A percentile compares a stretch with the other conserved stretches of the same genome.
These are phyloP conservation scores for Primulina tabacum DNA, from an alignment of 257 asterid genomes.

Conservation along the genomic window DNA sequence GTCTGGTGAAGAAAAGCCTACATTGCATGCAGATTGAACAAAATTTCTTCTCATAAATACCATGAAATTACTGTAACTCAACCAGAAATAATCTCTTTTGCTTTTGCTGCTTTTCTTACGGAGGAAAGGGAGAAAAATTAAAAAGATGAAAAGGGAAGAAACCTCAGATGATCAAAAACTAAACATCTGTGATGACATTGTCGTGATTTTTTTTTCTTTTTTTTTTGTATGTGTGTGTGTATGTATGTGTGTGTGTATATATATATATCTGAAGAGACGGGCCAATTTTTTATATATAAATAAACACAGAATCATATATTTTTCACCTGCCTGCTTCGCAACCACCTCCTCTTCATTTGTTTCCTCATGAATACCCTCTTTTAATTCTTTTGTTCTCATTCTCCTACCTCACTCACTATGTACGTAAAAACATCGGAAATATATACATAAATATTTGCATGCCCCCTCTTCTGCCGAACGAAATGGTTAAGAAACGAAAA, in stretches of 20 bases:
- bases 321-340: conserved; percentile 39
- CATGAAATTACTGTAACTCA: conserved; percentile 20
- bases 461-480: conserved; percentile 1
- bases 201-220: background rate
- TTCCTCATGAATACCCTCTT: conserved; percentile 13
- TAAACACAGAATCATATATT: conserved; percentile 5
- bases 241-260: no score
- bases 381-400: background rate
- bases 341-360: conserved; percentile 22
- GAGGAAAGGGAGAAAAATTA: conserved; percentile 16
- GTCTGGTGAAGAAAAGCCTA: conserved; percentile 25
- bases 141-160: background rate
- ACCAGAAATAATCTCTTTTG: background rate
- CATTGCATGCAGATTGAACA: conserved; percentile 37
- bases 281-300: conserved; percentile 27
- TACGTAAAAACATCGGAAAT: background rate
- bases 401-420: background rate
- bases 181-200: conserved; percentile 24
- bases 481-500: conserved; percentile 25
- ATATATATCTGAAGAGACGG: background rate
- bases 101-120: conserved; percentile 15
- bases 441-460: background rate
- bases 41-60: conserved; percentile 26
- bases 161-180: conserved; percentile 24
- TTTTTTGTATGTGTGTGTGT: no score